These are phyloP conservation scores for Sistotremastrum niveocremeum DNA, from an alignment of 768 basidiomycete genomes.

Conservation along the genomic window DNA sequence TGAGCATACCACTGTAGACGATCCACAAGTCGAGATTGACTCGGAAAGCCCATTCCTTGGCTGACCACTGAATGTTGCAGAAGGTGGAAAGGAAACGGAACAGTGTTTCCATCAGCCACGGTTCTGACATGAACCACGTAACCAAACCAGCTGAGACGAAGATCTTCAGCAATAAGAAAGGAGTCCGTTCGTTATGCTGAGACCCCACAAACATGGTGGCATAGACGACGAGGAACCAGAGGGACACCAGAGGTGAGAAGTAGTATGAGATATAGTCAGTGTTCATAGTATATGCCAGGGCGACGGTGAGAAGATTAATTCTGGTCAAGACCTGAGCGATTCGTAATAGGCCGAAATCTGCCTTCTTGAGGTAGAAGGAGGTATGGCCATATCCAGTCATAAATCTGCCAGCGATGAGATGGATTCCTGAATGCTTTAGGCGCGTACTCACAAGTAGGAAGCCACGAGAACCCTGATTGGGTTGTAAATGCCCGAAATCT, in stretches of 20 bases:
- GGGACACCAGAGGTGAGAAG: constrained; percentile 78
- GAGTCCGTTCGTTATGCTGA: constrained; percentile 54
- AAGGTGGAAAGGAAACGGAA: constrained; percentile 53
- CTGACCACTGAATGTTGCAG: constrained; percentile 72
- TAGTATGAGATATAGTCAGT: constrained; percentile 87
- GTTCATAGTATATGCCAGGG: constrained; percentile 82
- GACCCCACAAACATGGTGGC: constrained; percentile 59
- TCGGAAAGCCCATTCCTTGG: constrained; percentile 79
- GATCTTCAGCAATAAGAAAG: constrained; percentile 62
- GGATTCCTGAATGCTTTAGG: too few relatives aligned
- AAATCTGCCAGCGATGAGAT: constrained; percentile 23
- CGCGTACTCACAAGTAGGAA: constrained; percentile 38
- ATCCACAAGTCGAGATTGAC: constrained; percentile 83
- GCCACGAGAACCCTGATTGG: constrained; percentile 81
- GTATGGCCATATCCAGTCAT: constrained; percentile 92
- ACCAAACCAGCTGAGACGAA: constrained; percentile 46
- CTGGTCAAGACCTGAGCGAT: constrained; percentile 69
- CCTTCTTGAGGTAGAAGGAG: constrained; percentile 80
- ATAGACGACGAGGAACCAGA: constrained; percentile 86
- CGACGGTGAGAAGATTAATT: constrained; percentile 70
- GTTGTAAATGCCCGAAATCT: constrained; percentile 87
- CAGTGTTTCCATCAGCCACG: constrained; percentile 45
- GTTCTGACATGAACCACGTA: constrained; percentile 51
- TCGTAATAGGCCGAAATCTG: constrained; percentile 69
- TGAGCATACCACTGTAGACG: constrained; percentile 77